A percentile compares a stretch with the other conserved stretches of the same genome.
Evolutionary conservation across 1,284 basidiomycete species (phyloP).

Genomic region (Cryptococcus floricola): DNA sequence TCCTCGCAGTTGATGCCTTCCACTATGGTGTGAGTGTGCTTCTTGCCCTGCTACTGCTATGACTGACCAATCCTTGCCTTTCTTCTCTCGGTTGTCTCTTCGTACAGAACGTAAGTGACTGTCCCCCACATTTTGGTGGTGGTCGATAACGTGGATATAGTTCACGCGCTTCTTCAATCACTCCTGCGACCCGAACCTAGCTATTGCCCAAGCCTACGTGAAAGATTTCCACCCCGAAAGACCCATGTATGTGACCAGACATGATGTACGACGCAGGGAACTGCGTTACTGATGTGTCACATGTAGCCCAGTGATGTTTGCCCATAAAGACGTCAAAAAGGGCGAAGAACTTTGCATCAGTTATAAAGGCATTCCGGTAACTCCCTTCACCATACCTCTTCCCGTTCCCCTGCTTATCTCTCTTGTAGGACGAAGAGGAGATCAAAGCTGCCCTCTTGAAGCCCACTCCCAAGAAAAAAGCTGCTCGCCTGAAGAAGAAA

Average conservation of each 20-base stretch:
- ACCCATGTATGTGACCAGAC: constrained; percentile 54
- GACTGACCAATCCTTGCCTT: background rate
- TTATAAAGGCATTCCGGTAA: constrained; percentile 59
- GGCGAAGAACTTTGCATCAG: constrained; percentile 78
- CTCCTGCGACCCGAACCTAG: constrained; percentile 80
- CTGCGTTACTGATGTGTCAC: background rate
- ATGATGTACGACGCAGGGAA: background rate
- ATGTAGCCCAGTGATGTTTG: constrained; percentile 62
- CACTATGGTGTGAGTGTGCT: constrained; percentile 68
- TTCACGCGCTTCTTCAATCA: constrained; percentile 60
- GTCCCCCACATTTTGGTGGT: constrained; percentile 16
- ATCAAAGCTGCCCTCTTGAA: background rate
- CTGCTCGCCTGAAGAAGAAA: background rate
- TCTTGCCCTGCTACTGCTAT: background rate
- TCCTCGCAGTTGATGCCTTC: constrained; percentile 67
- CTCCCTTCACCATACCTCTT: constrained; percentile 6
- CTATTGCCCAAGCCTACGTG: constrained; percentile 65
- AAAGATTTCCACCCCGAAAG: constrained; percentile 54
- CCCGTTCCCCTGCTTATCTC: background rate
- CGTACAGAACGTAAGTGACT: constrained; percentile 38
- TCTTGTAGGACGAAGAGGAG: constrained; percentile 13
- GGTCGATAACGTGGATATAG: constrained; percentile 15
- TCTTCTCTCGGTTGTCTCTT: constrained; percentile 7
- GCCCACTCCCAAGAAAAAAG: constrained; percentile 2
- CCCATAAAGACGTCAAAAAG: constrained; percentile 59